phyloP scores from a whole-genome alignment of 2,329 filamentous ascomycete genomes.

The Claviceps sp. region DNA sequence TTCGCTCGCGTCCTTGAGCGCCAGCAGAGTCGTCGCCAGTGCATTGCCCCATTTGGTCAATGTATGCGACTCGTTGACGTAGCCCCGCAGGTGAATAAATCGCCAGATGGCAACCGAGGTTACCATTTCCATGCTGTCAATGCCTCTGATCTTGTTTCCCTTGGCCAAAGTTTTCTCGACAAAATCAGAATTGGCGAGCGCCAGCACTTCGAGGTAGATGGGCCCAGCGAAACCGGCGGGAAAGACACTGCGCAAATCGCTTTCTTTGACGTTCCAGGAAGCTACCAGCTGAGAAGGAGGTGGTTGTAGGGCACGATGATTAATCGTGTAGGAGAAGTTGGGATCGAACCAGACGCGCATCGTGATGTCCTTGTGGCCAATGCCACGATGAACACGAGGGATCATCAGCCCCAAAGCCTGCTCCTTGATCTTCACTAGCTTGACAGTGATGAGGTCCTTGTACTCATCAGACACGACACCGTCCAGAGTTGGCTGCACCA shows the following conservation, averaged over 20 bases:
- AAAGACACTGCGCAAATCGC: conserved; percentile 34
- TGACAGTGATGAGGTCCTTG: conserved; percentile 59
- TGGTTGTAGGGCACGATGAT: conserved; percentile 37
- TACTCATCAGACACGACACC: conserved; percentile 71
- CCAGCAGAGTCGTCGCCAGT: conserved; percentile 54
- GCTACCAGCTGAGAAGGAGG: conserved; percentile 33
- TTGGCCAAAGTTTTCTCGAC: conserved; percentile 52
- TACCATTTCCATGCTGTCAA: conserved; percentile 53
- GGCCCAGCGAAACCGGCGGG: conserved; percentile 27
- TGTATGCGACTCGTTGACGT: conserved; percentile 64
- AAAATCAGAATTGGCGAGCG: conserved; percentile 58
- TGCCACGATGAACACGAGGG: conserved; percentile 68
- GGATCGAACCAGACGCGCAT: conserved; percentile 77
- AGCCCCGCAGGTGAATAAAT: conserved; percentile 79
- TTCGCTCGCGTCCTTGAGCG: conserved; percentile 41
- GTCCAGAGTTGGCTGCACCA: conserved; percentile 74
- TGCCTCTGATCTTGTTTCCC: conserved; percentile 45
- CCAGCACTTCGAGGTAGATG: conserved; percentile 47
- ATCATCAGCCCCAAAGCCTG: conserved; percentile 67
- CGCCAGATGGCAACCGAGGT: conserved; percentile 68
- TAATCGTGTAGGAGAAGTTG: conserved; percentile 53
- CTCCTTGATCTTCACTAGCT: conserved; percentile 62
- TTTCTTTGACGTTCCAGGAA: conserved; percentile 63
- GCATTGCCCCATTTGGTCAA: conserved; percentile 77
- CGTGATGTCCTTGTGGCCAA: conserved; percentile 64